Percentiles rank a stretch among this genome's conserved stretches.
These are phyloP conservation scores for Suhomyces sp. DNA, from an alignment of 805 yeast species.

Conservation along the genomic window DNA sequence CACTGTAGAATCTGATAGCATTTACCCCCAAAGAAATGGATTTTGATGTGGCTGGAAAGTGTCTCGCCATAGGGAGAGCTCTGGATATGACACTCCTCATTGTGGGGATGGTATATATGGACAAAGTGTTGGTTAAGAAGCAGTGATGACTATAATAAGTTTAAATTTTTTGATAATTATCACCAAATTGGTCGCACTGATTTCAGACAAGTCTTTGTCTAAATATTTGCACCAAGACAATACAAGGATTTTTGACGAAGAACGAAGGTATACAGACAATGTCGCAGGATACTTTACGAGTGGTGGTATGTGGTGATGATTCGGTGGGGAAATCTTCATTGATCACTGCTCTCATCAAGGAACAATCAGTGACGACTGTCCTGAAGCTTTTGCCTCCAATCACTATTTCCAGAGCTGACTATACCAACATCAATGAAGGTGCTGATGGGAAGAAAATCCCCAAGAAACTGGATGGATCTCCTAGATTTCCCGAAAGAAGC, in stretches of 20 bases:
- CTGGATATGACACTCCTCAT: conserved; percentile 3
- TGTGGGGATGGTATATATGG: no score
- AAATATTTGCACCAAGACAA: no score
- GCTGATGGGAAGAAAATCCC: conserved; percentile 5
- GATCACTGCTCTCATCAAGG: conserved; percentile 79
- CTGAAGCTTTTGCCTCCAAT: conserved; percentile 82
- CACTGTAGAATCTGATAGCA: conserved; percentile 9
- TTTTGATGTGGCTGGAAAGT: no score
- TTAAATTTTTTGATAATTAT: no score
- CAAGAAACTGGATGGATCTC: conserved; percentile 3
- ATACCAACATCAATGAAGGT: conserved; percentile 44
- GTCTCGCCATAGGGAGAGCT: neutral
- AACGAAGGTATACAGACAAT: neutral
- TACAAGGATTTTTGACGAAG: no score
- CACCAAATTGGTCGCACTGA: no score
- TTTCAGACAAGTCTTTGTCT: no score
- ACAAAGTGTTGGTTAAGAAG: no score
- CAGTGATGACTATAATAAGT: no score
- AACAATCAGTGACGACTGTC: conserved; percentile 59
- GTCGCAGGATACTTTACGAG: conserved; percentile 43
- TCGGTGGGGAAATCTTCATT: conserved; percentile 84
- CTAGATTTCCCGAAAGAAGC: neutral
- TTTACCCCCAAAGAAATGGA: neutral
- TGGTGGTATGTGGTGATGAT: conserved; percentile 93
- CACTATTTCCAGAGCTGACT: conserved; percentile 66